Evolutionary conservation across 805 yeast species (phyloP), one percentile per base, ranked within the genome.

Genomic region (Myxozyma nipponensis): DNA sequence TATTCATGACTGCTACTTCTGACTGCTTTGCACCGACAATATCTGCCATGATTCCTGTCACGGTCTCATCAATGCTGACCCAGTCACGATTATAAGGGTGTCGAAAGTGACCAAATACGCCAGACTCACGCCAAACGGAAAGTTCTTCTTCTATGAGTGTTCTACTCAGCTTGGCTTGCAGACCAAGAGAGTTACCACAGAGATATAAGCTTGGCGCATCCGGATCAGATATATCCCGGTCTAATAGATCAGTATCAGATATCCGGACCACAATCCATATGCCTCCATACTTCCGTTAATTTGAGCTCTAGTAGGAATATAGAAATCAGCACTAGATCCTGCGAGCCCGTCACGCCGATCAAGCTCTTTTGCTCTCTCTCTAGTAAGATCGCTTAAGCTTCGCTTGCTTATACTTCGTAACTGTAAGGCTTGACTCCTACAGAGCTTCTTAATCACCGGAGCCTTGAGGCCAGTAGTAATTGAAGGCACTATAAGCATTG

Each of bases 181-280:
- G 69, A 0, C 98, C 98, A 4, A 90, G 77, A n/a, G 96, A 87
- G 70, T 90, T 91, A 2, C 98, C 98, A 68, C 96, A 88, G 42
- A 90, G 72, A 64, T 90, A 91, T 21, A 76, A 39, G 19, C 58
- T 52, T 18, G 39, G 26, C 17, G 24, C 36, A 37, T 46, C 39
- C 5, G 59, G 50, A 18, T 44, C 50, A 4, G 43, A 17, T 17
- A 48, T 48, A 7, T 24, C 24, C 15, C 42, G 9, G 23, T 55
- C 56, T 56, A 25, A 17, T 39, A 18, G 41, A 28, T 32, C 7
- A 34, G 10, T 22, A 15, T 23, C 10, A 17, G 18, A 4, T 6
- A 1, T 3, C 17, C 21, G 24, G 17, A 19, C 39, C 3, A 28
- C 9, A 3, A 9, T 13, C 32, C 32, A 28, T 13, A 28, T 28